A percentile compares a stretch with the other conserved stretches of the same genome.
Conservation (phyloP, 148 eudicot genomes). For the Gaultheria prostrata region DNA sequence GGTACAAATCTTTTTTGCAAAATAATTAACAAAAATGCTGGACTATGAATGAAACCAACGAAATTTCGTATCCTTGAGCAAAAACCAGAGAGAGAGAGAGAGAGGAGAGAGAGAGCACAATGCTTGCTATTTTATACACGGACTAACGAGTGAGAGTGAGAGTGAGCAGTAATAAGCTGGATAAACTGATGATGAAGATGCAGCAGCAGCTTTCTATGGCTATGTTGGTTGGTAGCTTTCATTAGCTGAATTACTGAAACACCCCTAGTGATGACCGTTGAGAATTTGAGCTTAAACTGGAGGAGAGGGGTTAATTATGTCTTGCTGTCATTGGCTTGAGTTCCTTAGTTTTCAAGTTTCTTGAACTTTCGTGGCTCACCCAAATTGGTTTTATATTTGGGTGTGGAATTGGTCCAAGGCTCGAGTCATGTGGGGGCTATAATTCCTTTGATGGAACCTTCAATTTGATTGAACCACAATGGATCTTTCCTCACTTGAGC, state of each 20-base stretch:
- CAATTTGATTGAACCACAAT: too few relatives aligned
- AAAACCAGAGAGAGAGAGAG: constrained; percentile 4
- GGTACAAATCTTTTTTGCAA: constrained; percentile 4
- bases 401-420: not conserved
- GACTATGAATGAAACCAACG: not conserved
- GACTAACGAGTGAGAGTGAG: constrained; percentile 7
- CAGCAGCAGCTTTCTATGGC: not conserved
- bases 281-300: not conserved
- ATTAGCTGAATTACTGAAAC: constrained; percentile 11
- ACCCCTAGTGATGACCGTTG: constrained; percentile 18
- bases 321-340: not conserved
- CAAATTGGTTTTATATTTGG: not conserved
- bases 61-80: not conserved
- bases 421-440: too few relatives aligned
- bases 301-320: not conserved
- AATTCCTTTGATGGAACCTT: too few relatives aligned
- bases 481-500: too few relatives aligned
- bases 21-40: constrained; percentile 11
- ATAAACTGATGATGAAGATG: constrained; percentile 19
- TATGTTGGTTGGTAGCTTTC: not conserved
- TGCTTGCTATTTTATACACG: not conserved
- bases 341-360: constrained; percentile 16
- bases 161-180: constrained; percentile 1
- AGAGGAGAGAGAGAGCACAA: constrained; percentile 23
- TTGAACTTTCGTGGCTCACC: not conserved